Conservation (phyloP, 2,329 filamentous ascomycete species). For the Cordyceps tenuipes region DNA sequence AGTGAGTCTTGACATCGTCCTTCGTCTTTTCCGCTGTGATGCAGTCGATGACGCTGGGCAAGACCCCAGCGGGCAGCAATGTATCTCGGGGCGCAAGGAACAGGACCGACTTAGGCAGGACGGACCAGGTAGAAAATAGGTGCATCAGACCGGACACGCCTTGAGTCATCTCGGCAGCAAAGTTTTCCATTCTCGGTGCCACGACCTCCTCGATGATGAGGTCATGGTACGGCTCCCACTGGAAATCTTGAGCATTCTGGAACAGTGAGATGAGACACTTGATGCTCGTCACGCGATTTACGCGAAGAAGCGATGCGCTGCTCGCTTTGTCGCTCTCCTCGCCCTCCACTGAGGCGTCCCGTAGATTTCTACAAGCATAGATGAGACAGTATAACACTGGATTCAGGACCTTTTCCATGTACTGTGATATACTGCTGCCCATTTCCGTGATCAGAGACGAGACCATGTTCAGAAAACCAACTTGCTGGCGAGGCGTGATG, state of each 20-base stretch:
- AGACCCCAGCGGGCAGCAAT: slow-evolving; percentile 48
- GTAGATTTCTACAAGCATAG: slow-evolving; percentile 54
- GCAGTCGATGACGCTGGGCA: slow-evolving; percentile 64
- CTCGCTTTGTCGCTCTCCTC: slow-evolving; percentile 34
- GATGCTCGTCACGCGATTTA: slow-evolving; percentile 62
- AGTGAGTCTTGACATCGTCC: slow-evolving; percentile 77
- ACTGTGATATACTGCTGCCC: slow-evolving; percentile 62
- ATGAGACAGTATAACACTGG: slow-evolving; percentile 76
- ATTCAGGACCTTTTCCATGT: slow-evolving; percentile 61
- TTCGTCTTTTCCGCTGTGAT: slow-evolving; percentile 67
- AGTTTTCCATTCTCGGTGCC: slow-evolving; percentile 65
- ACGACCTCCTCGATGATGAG: slow-evolving; percentile 68
- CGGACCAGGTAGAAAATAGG: slow-evolving; percentile 74
- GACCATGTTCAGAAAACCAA: slow-evolving; percentile 88
- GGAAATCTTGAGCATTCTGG: slow-evolving; percentile 58
- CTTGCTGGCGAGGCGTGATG: slow-evolving; percentile 66
- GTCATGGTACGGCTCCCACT: slow-evolving; percentile 65
- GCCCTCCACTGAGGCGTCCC: slow-evolving; percentile 28
- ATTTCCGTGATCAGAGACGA: slow-evolving; percentile 79
- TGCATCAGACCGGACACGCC: slow-evolving; percentile 76
- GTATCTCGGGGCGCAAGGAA: slow-evolving; percentile 47
- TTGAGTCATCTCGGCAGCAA: slow-evolving; percentile 80
- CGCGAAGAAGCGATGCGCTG: slow-evolving; percentile 52
- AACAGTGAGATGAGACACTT: slow-evolving; percentile 79
- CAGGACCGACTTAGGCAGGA: slow-evolving; percentile 53